Percentiles rank a stretch among this genome's conserved stretches.
Conservation (phyloP, 179 eudicot genomes). For the Gypsophila paniculata region DNA sequence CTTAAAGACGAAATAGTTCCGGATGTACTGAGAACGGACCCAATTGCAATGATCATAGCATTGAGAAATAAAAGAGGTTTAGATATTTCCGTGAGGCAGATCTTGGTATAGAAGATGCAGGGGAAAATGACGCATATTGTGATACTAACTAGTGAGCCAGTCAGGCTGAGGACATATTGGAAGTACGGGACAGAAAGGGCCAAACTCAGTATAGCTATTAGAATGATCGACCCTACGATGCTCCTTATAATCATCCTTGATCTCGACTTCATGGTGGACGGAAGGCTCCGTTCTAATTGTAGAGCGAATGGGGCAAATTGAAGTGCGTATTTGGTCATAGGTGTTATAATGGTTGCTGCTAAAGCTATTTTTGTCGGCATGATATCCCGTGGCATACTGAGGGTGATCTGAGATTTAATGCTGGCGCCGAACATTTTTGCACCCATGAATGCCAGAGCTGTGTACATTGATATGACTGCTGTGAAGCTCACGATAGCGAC, state of each 20-base stretch:
- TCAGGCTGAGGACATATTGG: conserved; percentile 63
- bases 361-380: conserved; percentile 59
- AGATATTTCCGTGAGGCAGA: conserved; percentile 36
- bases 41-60: conserved; percentile 33
- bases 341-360: conserved; percentile 72
- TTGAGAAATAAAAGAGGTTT: conserved; percentile 40
- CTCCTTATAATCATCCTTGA: conserved; percentile 48
- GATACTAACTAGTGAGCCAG: conserved; percentile 67
- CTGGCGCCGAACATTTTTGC: conserved; percentile 61
- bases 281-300: conserved; percentile 53
- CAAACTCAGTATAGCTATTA: conserved; percentile 43
- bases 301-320: conserved; percentile 67
- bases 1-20: conserved; percentile 56
- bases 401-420: conserved; percentile 65
- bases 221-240: conserved; percentile 49
- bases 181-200: conserved; percentile 75
- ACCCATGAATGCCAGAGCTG: conserved; percentile 61
- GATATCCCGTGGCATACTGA: conserved; percentile 62
- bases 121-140: conserved; percentile 59
- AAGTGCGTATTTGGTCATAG: conserved; percentile 80
- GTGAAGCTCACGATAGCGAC: conserved; percentile 68
- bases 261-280: conserved; percentile 36
- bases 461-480: conserved; percentile 46
- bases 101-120: conserved; percentile 57
- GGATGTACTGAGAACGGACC: conserved; percentile 42